Percentiles rank a stretch among this genome's conserved stretches.
phyloP scores from a whole-genome alignment of 176 grass and related monocot genomes.

The Aegilops bicornis region DNA sequence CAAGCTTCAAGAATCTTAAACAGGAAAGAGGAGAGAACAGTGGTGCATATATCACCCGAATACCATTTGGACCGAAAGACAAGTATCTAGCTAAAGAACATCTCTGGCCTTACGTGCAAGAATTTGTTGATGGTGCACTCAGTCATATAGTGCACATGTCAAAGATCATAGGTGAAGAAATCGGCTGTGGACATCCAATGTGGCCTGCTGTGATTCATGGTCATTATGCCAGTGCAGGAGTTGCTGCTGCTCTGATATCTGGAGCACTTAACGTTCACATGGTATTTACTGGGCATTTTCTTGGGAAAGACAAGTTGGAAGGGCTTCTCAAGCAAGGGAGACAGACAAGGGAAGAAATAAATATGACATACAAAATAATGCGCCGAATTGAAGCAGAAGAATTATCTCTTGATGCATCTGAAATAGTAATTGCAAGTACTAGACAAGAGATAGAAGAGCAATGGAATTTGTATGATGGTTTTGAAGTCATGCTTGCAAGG shows the following conservation, averaged over 20 bases:
- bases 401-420: slow-evolving; percentile 73
- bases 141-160: slow-evolving; percentile 71
- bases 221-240: slow-evolving; percentile 83
- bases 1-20: slow-evolving; percentile 60
- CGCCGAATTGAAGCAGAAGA: slow-evolving; percentile 79
- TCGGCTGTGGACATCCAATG: slow-evolving; percentile 39
- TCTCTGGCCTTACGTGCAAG: slow-evolving; percentile 82
- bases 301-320: slow-evolving; percentile 84
- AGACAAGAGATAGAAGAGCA: slow-evolving; percentile 88
- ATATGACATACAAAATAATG: slow-evolving; percentile 85
- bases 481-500: slow-evolving; percentile 75
- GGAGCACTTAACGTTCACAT: slow-evolving; percentile 81
- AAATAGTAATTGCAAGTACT: slow-evolving; percentile 81
- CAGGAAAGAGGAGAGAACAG: slow-evolving; percentile 73
- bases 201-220: slow-evolving; percentile 88
- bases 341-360: slow-evolving; percentile 83
- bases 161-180: slow-evolving; percentile 69
- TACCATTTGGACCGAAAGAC: slow-evolving; percentile 86
- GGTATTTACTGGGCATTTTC: slow-evolving; percentile 85
- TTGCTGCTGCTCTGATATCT: slow-evolving; percentile 67
- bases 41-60: slow-evolving; percentile 74
- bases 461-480: slow-evolving; percentile 88
- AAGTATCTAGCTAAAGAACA: slow-evolving; percentile 80
- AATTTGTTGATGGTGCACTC: slow-evolving; percentile 88
- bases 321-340: slow-evolving; percentile 78